Percentiles rank a stretch among this genome's conserved stretches.
Evolutionary conservation across 768 basidiomycete genomes (phyloP).

Genomic region (Tephrocybe sp.): DNA sequence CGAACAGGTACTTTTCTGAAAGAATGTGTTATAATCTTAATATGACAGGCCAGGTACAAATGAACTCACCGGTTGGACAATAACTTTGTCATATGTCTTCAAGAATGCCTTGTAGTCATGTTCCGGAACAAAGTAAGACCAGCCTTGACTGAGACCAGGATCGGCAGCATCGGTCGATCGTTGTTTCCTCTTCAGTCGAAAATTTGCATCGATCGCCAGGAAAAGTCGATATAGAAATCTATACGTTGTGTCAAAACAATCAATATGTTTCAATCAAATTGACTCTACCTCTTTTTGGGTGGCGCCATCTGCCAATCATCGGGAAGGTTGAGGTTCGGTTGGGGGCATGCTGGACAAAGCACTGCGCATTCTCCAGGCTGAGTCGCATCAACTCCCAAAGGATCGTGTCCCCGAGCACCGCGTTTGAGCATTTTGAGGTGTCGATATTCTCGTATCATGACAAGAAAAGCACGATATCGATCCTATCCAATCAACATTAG

Average conservation of each 20-base stretch:
- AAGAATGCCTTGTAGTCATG: conserved; percentile 16
- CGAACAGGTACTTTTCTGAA: conserved; percentile 18
- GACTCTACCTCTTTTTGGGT: conserved; percentile 11
- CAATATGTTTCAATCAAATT: too few relatives aligned
- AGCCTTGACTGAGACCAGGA: conserved; percentile 13
- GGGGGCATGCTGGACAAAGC: conserved; percentile 34
- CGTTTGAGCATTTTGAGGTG: background rate
- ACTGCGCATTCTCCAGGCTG: conserved; percentile 25
- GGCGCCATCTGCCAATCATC: conserved; percentile 20
- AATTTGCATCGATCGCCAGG: conserved; percentile 16
- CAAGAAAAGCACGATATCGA: conserved; percentile 19
- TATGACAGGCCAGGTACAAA: too few relatives aligned
- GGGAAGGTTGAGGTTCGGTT: conserved; percentile 27
- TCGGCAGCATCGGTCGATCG: conserved; percentile 4
- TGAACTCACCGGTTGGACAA: conserved; percentile 10
- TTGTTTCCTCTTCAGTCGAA: conserved; percentile 10
- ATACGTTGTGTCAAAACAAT: too few relatives aligned
- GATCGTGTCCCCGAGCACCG: conserved; percentile 21
- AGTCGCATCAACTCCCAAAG: conserved; percentile 16
- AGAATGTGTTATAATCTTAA: too few relatives aligned
- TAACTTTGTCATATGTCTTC: conserved; percentile 5
- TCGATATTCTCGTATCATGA: background rate
- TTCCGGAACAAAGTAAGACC: conserved; percentile 18
- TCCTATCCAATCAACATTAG: too few relatives aligned
- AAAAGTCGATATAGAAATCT: conserved; percentile 12